Percentiles rank a stretch among this genome's conserved stretches.
phyloP scores from a whole-genome alignment of 805 yeast species.

The Candida khao-thaluensis region DNA sequence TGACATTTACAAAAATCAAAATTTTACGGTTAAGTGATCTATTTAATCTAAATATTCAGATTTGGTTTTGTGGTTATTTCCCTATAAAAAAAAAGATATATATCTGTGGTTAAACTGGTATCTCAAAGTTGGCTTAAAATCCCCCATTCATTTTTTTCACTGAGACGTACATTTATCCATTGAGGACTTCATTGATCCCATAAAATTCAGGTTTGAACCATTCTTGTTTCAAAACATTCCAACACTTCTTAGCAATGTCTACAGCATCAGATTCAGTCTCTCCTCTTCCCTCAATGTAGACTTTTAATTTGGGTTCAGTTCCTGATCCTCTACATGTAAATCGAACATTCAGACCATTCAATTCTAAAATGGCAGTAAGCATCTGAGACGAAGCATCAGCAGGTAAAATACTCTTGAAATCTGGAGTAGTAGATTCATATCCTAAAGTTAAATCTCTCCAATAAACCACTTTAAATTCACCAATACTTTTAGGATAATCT shows the following conservation, averaged over 20 bases:
- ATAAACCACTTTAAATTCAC: slow-evolving; percentile 51
- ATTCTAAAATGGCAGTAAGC: slow-evolving; percentile 63
- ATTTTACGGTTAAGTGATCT: too few species aligned
- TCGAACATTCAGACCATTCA: slow-evolving; percentile 39
- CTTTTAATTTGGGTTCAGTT: slow-evolving; percentile 92
- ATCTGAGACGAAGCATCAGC: slow-evolving; percentile 75
- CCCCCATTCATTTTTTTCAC: too few species aligned
- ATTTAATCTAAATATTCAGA: too few species aligned
- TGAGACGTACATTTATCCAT: neutral
- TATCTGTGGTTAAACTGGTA: too few species aligned
- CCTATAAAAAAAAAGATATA: too few species aligned
- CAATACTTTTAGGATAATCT: slow-evolving; percentile 49
- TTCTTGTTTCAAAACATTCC: slow-evolving; percentile 49
- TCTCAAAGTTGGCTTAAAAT: too few species aligned
- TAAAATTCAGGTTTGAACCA: slow-evolving; percentile 16
- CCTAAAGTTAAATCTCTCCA: slow-evolving; percentile 90
- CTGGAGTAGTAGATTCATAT: slow-evolving; percentile 65
- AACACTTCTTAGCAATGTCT: slow-evolving; percentile 57
- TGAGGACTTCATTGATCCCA: slow-evolving; percentile 10
- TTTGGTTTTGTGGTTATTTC: too few species aligned
- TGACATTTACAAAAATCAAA: too few species aligned
- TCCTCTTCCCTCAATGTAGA: slow-evolving; percentile 79
- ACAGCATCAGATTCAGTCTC: slow-evolving; percentile 46
- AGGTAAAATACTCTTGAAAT: slow-evolving; percentile 64
- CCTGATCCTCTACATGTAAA: slow-evolving; percentile 94